Evolutionary conservation across 2,329 filamentous ascomycete genomes (phyloP), one percentile per base, ranked within the genome.

Genomic region (Cercospora beticola): DNA sequence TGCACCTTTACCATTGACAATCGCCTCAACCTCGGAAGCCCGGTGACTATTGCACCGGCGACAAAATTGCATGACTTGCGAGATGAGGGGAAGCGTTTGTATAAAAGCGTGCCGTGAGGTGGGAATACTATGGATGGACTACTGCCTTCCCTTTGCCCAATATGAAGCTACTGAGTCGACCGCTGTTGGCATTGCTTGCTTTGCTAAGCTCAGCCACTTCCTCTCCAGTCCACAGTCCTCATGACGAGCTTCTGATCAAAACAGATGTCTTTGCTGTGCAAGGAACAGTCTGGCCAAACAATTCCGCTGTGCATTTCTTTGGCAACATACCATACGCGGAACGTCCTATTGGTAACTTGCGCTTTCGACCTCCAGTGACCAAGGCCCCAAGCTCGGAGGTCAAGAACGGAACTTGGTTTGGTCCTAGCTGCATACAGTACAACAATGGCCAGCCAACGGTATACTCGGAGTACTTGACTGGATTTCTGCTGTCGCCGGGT

Each of bases 281-380:
- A 61, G 70, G 67, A 59, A 58, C 60, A 14, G 26, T 63, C 28
- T 70, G 68, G 70, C 67, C 67, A 0, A 71, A 71, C 58, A 69
- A 65, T 12, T 68, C 65, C 12, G 65, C 49, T 26, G 49, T 67
- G 8, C 46, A 69, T 30, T 71, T 71, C 62, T 71, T 64, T 12
- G 67, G 67, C 57, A 71, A 71, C 40, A 70, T 71, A 18, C 70
- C 68, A 4, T 70, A 68, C 33, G 70, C 68, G 12, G 68, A 70
- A 52, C 68, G 68, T 9, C 68, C 65, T 1, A 46, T 68, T 9
- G 68, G 61, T 16, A 62, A 49, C n/a, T 60, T 68, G 1, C 65
- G 70, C 16, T 71, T 66, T 30, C 60, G 68, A 23, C 70, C 70
- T 9, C 65, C 70, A 10, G 68, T 71, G 26, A 71, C 69, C 28